Conservation (phyloP, 2,329 filamentous ascomycete genomes). For the Zymoseptoria crescenta region DNA sequence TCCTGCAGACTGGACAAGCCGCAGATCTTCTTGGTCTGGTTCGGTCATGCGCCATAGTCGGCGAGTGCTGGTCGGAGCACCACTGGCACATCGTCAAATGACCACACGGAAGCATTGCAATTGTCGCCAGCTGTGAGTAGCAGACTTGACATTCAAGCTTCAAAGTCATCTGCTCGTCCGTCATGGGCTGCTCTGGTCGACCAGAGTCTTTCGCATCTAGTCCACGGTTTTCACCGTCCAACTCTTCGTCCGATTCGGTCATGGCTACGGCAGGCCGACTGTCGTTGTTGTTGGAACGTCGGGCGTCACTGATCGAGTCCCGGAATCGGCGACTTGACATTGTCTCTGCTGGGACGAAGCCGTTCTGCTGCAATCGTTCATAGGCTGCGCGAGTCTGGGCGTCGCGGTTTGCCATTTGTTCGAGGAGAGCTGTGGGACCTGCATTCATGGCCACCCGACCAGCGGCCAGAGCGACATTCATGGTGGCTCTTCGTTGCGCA, state of each 20-base stretch:
- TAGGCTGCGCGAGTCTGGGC: conserved; percentile 23
- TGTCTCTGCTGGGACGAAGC: conserved; percentile 8
- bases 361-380: conserved; percentile 16
- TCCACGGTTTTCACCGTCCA: conserved; percentile 24
- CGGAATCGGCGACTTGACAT: conserved; percentile 7
- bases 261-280: conserved; percentile 7
- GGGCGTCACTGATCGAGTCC: neutral
- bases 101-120: conserved; percentile 47
- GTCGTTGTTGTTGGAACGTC: conserved; percentile 7
- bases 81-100: conserved; percentile 49
- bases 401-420: conserved; percentile 21
- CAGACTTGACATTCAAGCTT: conserved; percentile 48
- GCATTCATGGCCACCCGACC: conserved; percentile 23
- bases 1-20: conserved; percentile 42
- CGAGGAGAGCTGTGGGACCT: conserved; percentile 16
- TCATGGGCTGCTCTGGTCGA: conserved; percentile 39
- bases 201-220: conserved; percentile 40
- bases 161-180: conserved; percentile 43
- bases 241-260: conserved; percentile 17
- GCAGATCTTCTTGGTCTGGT: conserved; percentile 33
- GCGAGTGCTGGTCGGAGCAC: conserved; percentile 46
- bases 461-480: conserved; percentile 21
- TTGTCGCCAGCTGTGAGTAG: conserved; percentile 45
- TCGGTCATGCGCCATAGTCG: conserved; percentile 34
- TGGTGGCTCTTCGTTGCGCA: conserved; percentile 21